Evolutionary conservation across 345 rosid genomes (phyloP).

Genomic region (Barbarea vulgaris): DNA sequence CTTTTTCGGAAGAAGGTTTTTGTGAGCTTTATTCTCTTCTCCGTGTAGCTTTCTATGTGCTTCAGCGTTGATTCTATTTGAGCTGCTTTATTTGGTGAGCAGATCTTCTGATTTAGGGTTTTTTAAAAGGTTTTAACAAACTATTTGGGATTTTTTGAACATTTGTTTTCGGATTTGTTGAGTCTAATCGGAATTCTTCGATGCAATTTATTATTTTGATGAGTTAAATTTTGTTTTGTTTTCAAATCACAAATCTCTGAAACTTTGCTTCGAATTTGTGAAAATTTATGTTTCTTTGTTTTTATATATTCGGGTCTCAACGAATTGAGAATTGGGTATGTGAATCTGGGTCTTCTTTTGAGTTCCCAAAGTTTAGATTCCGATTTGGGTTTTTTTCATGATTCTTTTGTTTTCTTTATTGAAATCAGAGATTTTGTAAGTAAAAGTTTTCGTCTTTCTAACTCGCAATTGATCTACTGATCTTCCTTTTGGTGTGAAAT

Average conservation of each 20-base stretch:
- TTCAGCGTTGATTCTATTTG: conserved; percentile 15
- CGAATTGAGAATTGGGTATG: conserved; percentile 1
- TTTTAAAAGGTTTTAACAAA: conserved; percentile 9
- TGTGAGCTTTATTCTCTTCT: conserved; percentile 30
- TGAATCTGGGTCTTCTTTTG: conserved; percentile 31
- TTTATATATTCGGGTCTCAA: not conserved
- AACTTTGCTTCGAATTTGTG: not conserved
- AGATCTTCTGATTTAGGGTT: conserved; percentile 55
- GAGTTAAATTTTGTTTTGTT: not conserved
- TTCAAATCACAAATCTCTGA: not conserved
- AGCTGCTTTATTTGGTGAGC: conserved; percentile 42
- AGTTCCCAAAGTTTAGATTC: conserved; percentile 18
- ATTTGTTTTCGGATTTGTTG: conserved; percentile 21
- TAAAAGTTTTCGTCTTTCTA: conserved; percentile 20
- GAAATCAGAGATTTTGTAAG: not conserved
- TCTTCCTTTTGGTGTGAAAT: not conserved
- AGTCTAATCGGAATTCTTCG: not conserved
- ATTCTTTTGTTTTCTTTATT: not conserved
- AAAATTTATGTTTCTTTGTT: not conserved
- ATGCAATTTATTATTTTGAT: not conserved
- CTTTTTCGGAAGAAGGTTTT: not conserved
- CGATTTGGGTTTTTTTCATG: not conserved
- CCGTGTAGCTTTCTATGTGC: not conserved
- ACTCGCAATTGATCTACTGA: not conserved
- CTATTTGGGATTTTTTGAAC: conserved; percentile 15